Evolutionary conservation across 192 early-diverging fungal species (phyloP).

Genomic region (Coemansia umbellata): DNA sequence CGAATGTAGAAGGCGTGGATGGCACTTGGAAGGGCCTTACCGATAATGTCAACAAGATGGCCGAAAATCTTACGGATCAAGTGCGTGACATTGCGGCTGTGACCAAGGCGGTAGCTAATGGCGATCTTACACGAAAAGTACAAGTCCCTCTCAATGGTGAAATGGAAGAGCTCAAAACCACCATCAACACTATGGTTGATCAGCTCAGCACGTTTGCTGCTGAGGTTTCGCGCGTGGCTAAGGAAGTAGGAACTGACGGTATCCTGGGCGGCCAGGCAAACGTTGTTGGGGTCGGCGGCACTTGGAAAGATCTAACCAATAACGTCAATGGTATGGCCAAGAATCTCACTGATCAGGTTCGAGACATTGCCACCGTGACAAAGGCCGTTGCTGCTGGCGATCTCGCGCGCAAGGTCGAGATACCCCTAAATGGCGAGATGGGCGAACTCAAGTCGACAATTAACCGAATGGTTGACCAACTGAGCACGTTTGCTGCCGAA

Average conservation of each 20-base stretch:
- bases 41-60: slow-evolving; percentile 66
- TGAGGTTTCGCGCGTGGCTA: slow-evolving; percentile 72
- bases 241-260: slow-evolving; percentile 70
- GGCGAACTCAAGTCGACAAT: slow-evolving; percentile 60
- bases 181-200: slow-evolving; percentile 71
- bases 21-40: slow-evolving; percentile 62
- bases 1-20: slow-evolving; percentile 51
- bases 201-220: slow-evolving; percentile 56
- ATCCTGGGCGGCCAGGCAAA: slow-evolving; percentile 57
- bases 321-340: slow-evolving; percentile 70
- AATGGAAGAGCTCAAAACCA: slow-evolving; percentile 66
- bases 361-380: slow-evolving; percentile 60
- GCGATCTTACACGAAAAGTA: slow-evolving; percentile 57
- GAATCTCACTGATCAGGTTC: slow-evolving; percentile 60
- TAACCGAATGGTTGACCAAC: slow-evolving; percentile 62
- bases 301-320: slow-evolving; percentile 66
- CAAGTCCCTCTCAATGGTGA: slow-evolving; percentile 64
- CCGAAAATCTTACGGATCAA: slow-evolving; percentile 57
- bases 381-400: slow-evolving; percentile 65
- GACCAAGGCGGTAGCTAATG: slow-evolving; percentile 53
- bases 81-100: slow-evolving; percentile 56
- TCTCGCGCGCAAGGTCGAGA: slow-evolving; percentile 54
- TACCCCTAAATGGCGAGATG: slow-evolving; percentile 62
- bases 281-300: slow-evolving; percentile 59
- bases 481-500: slow-evolving; percentile 59